Conservation (phyloP, 148 eudicot species). For the Spergularia bocconei region DNA sequence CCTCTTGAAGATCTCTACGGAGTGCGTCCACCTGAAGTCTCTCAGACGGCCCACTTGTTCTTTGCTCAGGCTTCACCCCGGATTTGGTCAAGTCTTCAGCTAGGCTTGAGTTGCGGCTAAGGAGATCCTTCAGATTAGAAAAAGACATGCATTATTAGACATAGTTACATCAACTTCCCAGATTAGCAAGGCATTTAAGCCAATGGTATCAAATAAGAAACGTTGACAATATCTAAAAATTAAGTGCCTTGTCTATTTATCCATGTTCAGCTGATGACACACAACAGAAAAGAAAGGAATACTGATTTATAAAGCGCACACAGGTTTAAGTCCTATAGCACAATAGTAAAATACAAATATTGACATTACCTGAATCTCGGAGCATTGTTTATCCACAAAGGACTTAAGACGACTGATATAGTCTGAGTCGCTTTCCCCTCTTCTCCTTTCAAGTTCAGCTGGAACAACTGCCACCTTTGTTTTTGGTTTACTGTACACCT, state of each 20-base stretch:
- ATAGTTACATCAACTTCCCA: slow-evolving; percentile 8
- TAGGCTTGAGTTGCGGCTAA: slow-evolving; percentile 68
- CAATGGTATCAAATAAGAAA: not conserved
- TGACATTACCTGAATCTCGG: slow-evolving; percentile 78
- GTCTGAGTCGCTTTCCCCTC: slow-evolving; percentile 70
- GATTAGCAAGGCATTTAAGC: not conserved
- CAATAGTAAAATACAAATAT: not conserved
- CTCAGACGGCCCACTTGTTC: slow-evolving; percentile 55
- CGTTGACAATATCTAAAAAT: too few relatives aligned
- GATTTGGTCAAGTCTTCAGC: slow-evolving; percentile 74
- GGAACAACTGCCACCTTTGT: slow-evolving; percentile 86
- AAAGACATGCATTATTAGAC: not conserved
- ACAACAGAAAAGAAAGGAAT: not conserved
- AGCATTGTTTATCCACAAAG: slow-evolving; percentile 86
- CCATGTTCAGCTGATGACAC: not conserved
- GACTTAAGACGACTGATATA: slow-evolving; percentile 69
- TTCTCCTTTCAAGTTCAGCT: slow-evolving; percentile 72
- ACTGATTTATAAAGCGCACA: not conserved
- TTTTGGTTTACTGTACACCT: slow-evolving; percentile 81
- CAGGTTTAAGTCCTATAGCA: not conserved
- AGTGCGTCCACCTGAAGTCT: slow-evolving; percentile 68
- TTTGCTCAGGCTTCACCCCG: slow-evolving; percentile 51
- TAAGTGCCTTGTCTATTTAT: not conserved
- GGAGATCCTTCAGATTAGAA: slow-evolving; percentile 59
- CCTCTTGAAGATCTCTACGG: slow-evolving; percentile 71